Evolutionary conservation across 139 green algal species (phyloP).

Genomic region (Yamagishiella unicocca): DNA sequence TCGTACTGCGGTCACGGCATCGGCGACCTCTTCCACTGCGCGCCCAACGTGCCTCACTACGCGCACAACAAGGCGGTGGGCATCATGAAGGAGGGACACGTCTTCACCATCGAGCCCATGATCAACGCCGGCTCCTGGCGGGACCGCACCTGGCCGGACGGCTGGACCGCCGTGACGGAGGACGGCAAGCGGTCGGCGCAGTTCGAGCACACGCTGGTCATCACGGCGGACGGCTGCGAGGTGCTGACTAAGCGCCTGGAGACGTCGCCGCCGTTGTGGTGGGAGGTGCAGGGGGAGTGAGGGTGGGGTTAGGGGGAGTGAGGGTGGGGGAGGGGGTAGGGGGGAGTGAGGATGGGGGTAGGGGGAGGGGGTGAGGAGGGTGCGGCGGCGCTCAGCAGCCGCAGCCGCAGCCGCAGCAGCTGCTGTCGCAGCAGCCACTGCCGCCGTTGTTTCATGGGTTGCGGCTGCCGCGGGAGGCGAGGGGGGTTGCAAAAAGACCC

Average conservation of each 20-base stretch:
- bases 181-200: conserved; percentile 93
- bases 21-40: conserved; percentile 97
- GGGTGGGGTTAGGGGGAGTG: background rate
- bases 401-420: no score
- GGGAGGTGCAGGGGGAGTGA: conserved; percentile 60
- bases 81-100: conserved; percentile 66
- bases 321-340: background rate
- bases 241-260: conserved; percentile 84
- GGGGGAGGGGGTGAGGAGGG: background rate
- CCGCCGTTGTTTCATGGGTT: no score
- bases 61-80: conserved; percentile 87
- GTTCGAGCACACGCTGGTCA: conserved; percentile 96
- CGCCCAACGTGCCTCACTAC: conserved; percentile 98
- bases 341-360: background rate
- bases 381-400: no score
- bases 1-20: conserved; percentile 98
- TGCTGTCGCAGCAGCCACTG: no score
- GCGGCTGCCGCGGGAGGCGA: no score
- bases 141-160: conserved; percentile 95
- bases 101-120: conserved; percentile 99
- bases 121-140: conserved; percentile 81
- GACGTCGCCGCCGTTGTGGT: conserved; percentile 87
- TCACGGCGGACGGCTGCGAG: conserved; percentile 87
- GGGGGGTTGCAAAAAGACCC: no score
- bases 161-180: conserved; percentile 94